A percentile compares a stretch with the other conserved stretches of the same genome.
Evolutionary conservation across 495 filamentous ascomycete species (phyloP).

Genomic region (Aspergillus egyptiacus): DNA sequence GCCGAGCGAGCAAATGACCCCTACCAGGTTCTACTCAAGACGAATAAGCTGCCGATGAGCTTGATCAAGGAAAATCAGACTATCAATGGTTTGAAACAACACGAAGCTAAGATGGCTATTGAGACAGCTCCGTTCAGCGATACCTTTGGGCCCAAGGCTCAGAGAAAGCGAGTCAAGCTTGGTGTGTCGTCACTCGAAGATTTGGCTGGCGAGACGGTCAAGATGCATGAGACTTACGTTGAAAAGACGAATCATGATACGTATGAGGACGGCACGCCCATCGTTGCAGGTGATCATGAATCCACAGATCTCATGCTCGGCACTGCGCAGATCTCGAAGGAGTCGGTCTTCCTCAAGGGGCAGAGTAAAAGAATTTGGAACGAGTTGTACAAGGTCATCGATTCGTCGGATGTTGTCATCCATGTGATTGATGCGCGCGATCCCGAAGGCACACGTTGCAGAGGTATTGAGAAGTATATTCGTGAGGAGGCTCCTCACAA

Average conservation of each 20-base stretch:
- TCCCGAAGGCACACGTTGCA: conserved; percentile 82
- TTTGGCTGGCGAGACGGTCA: conserved; percentile 68
- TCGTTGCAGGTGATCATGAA: conserved; percentile 45
- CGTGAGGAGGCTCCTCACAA: conserved; percentile 91
- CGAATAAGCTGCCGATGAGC: conserved; percentile 88
- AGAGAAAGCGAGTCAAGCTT: conserved; percentile 86
- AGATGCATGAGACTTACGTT: conserved; percentile 71
- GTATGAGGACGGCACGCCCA: conserved; percentile 62
- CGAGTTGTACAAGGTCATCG: conserved; percentile 96
- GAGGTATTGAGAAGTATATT: conserved; percentile 88
- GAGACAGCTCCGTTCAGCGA: conserved; percentile 80
- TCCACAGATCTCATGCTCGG: conserved; percentile 41
- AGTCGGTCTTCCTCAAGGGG: conserved; percentile 90
- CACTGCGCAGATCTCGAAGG: conserved; percentile 61
- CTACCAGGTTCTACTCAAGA: conserved; percentile 85
- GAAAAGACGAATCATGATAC: conserved; percentile 69
- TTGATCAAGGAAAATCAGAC: conserved; percentile 61
- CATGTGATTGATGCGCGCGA: conserved; percentile 94
- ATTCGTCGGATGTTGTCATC: conserved; percentile 92
- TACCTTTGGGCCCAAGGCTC: conserved; percentile 88
- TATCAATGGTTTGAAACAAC: conserved; percentile 78
- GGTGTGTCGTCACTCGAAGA: conserved; percentile 74
- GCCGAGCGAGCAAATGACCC: conserved; percentile 85
- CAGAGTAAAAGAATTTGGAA: conserved; percentile 96
- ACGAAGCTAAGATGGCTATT: conserved; percentile 89